These are phyloP conservation scores for Malbranchea zuffiana DNA, from an alignment of 2,329 filamentous ascomycete genomes.

Conservation along the genomic window DNA sequence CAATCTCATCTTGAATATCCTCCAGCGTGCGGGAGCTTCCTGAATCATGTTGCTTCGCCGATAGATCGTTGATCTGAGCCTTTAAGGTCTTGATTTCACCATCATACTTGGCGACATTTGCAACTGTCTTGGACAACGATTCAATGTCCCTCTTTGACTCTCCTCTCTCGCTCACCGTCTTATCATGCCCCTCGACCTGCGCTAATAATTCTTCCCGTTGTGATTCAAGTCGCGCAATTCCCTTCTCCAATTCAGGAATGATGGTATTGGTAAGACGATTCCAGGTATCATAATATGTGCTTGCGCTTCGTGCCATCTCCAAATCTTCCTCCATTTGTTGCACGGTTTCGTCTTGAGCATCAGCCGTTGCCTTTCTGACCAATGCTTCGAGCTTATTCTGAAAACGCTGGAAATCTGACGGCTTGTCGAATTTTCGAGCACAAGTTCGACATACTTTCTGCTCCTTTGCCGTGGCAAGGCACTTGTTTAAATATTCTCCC, in stretches of 20 bases:
- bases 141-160: slow-evolving; percentile 64
- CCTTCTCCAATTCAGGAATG: slow-evolving; percentile 56
- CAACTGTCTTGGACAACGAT: slow-evolving; percentile 62
- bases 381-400: slow-evolving; percentile 53
- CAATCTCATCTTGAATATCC: slow-evolving; percentile 70
- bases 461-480: slow-evolving; percentile 53
- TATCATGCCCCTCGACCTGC: slow-evolving; percentile 58
- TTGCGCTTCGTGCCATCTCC: slow-evolving; percentile 51
- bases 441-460: slow-evolving; percentile 70
- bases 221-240: slow-evolving; percentile 50
- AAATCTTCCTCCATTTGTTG: slow-evolving; percentile 52
- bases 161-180: slow-evolving; percentile 49
- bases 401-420: slow-evolving; percentile 52
- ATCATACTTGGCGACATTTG: slow-evolving; percentile 60
- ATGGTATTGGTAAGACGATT: slow-evolving; percentile 56
- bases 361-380: slow-evolving; percentile 37
- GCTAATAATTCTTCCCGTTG: slow-evolving; percentile 52
- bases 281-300: slow-evolving; percentile 63
- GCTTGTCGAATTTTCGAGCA: slow-evolving; percentile 52
- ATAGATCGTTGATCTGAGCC: slow-evolving; percentile 61
- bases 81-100: slow-evolving; percentile 62
- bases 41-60: slow-evolving; percentile 61
- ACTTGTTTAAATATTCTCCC: slow-evolving; percentile 59
- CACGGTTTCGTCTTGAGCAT: slow-evolving; percentile 52
- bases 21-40: slow-evolving; percentile 60